Percentiles rank a stretch among this genome's conserved stretches.
These are phyloP conservation scores for Verticillium tricorpus DNA, from an alignment of 2,329 filamentous ascomycete species.

Conservation along the genomic window DNA sequence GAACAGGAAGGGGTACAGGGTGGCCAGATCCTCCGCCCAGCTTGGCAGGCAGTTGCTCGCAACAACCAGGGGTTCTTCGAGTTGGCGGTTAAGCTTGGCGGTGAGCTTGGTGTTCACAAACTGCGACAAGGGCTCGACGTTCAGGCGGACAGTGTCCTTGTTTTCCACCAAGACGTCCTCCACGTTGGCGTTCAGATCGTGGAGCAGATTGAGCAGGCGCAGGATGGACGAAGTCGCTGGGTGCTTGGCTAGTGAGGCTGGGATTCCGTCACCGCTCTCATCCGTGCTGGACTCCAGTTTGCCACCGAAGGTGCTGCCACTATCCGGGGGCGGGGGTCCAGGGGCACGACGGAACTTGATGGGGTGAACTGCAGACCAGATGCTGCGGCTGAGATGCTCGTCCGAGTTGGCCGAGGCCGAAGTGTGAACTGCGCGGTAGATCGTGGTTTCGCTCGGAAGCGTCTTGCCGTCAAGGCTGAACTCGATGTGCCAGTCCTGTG, in stretches of 20 bases:
- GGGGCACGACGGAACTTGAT: conserved; percentile 87
- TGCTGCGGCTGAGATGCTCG: conserved; percentile 67
- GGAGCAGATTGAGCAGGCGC: conserved; percentile 80
- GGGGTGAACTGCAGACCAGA: conserved; percentile 87
- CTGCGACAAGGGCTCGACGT: conserved; percentile 79
- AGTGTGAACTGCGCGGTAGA: conserved; percentile 89
- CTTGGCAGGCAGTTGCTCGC: conserved; percentile 92
- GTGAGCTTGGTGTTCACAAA: conserved; percentile 99
- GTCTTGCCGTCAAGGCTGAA: conserved; percentile 83
- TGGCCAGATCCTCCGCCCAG: conserved; percentile 93
- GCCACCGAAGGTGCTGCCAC: conserved; percentile 57
- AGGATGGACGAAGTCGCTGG: conserved; percentile 84
- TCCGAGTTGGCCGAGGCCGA: conserved; percentile 38
- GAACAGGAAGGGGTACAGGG: conserved; percentile 93
- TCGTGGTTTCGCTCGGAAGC: conserved; percentile 87
- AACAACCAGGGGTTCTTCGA: conserved; percentile 94
- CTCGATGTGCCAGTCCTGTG: conserved; percentile 96
- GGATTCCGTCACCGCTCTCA: conserved; percentile 57
- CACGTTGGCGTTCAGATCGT: conserved; percentile 87
- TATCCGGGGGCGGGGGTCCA: conserved; percentile 76
- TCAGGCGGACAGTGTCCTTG: conserved; percentile 64
- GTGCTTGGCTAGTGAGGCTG: conserved; percentile 76
- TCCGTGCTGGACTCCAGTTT: conserved; percentile 44
- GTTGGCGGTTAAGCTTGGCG: conserved; percentile 91
- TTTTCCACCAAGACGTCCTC: conserved; percentile 84